Evolutionary conservation across 108 stramenopile species (phyloP).

Genomic region (Fistulifera pelliculosa): DNA sequence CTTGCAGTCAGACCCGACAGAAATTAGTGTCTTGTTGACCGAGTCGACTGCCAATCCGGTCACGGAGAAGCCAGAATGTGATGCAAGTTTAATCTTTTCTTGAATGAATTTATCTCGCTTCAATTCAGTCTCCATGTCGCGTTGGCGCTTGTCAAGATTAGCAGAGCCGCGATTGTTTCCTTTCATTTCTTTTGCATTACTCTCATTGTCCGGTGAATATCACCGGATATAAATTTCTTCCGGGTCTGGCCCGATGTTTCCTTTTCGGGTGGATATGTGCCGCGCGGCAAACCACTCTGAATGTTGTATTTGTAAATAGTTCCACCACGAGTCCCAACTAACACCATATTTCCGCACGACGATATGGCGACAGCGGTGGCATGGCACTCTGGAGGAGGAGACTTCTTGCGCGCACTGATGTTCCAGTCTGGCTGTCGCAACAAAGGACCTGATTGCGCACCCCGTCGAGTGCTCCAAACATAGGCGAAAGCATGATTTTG

Average conservation of each 20-base stretch:
- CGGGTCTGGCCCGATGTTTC: constrained; percentile 13
- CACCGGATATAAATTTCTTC: constrained; percentile 31
- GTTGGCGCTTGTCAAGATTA: constrained; percentile 58
- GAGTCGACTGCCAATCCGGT: constrained; percentile 89
- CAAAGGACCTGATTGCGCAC: constrained; percentile 72
- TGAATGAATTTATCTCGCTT: constrained; percentile 27
- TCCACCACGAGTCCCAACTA: constrained; percentile 92
- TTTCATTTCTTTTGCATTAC: constrained; percentile 67
- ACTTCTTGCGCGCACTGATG: constrained; percentile 71
- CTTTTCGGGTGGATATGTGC: constrained; percentile 61
- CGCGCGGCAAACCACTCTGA: constrained; percentile 83
- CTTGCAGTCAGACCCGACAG: constrained; percentile 78
- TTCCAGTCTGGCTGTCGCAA: constrained; percentile 75
- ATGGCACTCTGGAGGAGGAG: constrained; percentile 51
- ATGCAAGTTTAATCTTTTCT: constrained; percentile 41
- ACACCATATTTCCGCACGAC: constrained; percentile 78
- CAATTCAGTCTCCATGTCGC: constrained; percentile 30
- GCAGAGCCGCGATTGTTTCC: constrained; percentile 46
- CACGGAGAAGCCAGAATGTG: constrained; percentile 59
- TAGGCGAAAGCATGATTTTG: constrained; percentile 78
- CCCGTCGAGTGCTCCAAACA: constrained; percentile 72
- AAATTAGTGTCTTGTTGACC: constrained; percentile 73
- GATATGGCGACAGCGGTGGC: constrained; percentile 73
- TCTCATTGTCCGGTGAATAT: constrained; percentile 57
- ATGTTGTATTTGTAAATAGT: constrained; percentile 91